Evolutionary conservation across 1,284 basidiomycete genomes (phyloP).

Genomic region (Volvariella volvacea): DNA sequence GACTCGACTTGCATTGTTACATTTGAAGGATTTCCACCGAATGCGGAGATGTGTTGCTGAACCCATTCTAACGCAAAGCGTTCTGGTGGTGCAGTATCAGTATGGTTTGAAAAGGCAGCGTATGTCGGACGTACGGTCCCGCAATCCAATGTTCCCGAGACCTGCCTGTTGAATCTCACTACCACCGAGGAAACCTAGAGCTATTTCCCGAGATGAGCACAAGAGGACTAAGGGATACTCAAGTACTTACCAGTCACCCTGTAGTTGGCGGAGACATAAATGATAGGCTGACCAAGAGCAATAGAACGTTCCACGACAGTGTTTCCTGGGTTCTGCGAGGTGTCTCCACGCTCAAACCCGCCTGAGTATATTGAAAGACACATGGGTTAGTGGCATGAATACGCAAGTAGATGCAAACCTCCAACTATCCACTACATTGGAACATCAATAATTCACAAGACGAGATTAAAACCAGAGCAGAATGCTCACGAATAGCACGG

Average conservation of each 20-base stretch:
- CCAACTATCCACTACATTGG: conserved; percentile 45
- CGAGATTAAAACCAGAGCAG: neutral
- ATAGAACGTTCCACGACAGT: conserved; percentile 24
- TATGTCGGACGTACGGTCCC: conserved; percentile 35
- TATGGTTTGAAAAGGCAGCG: neutral
- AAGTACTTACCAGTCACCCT: conserved; percentile 9
- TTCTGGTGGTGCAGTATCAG: conserved; percentile 16
- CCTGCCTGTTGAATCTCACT: conserved; percentile 43
- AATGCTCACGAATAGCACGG: conserved; percentile 50
- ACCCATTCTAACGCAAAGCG: conserved; percentile 41
- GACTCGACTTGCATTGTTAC: conserved; percentile 25
- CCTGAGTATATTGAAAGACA: conserved; percentile 18
- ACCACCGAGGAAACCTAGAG: conserved; percentile 44
- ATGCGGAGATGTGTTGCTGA: conserved; percentile 36
- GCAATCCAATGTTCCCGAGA: conserved; percentile 47
- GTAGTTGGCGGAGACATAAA: conserved; percentile 25
- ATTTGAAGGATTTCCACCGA: conserved; percentile 40
- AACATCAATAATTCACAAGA: neutral
- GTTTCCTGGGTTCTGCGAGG: conserved; percentile 14
- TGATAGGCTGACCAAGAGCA: conserved; percentile 14
- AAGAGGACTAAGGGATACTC: neutral
- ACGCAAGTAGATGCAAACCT: conserved; percentile 23
- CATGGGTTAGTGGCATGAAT: neutral
- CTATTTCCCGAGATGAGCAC: no score
- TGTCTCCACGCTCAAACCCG: conserved; percentile 35